phyloP scores from a whole-genome alignment of 345 rosid species.

The Pugionium cornutum region DNA sequence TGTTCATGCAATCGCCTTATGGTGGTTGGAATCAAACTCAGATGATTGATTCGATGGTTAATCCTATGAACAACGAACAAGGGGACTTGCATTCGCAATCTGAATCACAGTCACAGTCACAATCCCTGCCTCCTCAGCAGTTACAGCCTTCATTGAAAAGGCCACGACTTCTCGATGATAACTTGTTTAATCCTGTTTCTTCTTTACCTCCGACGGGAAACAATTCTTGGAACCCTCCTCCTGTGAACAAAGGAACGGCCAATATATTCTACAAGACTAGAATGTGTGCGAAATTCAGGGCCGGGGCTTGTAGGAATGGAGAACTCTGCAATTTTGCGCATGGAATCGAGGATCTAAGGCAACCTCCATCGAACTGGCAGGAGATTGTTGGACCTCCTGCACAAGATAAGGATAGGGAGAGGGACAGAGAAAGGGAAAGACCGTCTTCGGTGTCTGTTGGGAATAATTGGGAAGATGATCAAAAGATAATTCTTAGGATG shows the following conservation, averaged over 20 bases:
- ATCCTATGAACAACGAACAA: slow-evolving; percentile 46
- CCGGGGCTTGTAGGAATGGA: slow-evolving; percentile 76
- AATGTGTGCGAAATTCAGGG: slow-evolving; percentile 72
- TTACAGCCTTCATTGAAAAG: slow-evolving; percentile 63
- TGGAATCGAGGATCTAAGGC: slow-evolving; percentile 84
- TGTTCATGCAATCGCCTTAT: slow-evolving; percentile 46
- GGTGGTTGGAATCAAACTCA: slow-evolving; percentile 64
- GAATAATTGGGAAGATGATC: slow-evolving; percentile 83
- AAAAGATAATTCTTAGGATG: slow-evolving; percentile 85
- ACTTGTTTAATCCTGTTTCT: slow-evolving; percentile 30
- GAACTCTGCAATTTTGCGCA: slow-evolving; percentile 94
- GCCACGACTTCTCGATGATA: slow-evolving; percentile 64
- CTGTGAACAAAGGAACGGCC: slow-evolving; percentile 60
- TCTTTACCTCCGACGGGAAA: slow-evolving; percentile 16
- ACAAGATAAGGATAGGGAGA: slow-evolving; percentile 32
- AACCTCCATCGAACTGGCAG: slow-evolving; percentile 95
- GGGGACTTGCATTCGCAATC: slow-evolving; percentile 48
- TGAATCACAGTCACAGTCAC: slow-evolving; percentile 32
- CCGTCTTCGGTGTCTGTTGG: slow-evolving; percentile 33
- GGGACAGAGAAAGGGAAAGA: slow-evolving; percentile 50
- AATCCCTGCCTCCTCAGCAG: slow-evolving; percentile 27
- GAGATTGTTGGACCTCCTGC: slow-evolving; percentile 65
- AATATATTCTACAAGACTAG: slow-evolving; percentile 92
- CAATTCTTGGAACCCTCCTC: slow-evolving; percentile 43
- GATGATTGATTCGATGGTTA: slow-evolving; percentile 24